A percentile compares a stretch with the other conserved stretches of the same genome.
phyloP scores from a whole-genome alignment of 805 yeast genomes.

The Middelhovenomyces tepae region DNA sequence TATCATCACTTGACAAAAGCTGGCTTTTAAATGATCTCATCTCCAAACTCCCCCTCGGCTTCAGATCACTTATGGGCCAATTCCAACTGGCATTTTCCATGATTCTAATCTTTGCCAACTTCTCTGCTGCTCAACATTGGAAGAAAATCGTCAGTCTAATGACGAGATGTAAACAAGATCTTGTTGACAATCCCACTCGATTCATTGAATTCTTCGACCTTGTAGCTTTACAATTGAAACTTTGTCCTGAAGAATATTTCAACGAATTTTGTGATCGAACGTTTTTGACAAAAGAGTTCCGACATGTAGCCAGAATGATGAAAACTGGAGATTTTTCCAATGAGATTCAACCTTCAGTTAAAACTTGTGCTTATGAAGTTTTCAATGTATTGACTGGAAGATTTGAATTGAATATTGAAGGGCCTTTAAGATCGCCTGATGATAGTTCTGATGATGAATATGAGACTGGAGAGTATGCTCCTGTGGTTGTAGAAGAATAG shows the following conservation, averaged over 20 bases:
- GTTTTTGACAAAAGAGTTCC: constrained; percentile 16
- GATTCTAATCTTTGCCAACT: constrained; percentile 48
- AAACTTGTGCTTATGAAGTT: constrained; percentile 5
- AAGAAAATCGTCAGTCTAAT: constrained; percentile 39
- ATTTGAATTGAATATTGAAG: too few relatives aligned
- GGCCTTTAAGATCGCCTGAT: too few relatives aligned
- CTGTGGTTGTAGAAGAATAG: too few relatives aligned
- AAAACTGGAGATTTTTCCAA: constrained; percentile 10
- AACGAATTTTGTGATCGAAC: constrained; percentile 27
- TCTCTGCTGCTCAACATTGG: constrained; percentile 61
- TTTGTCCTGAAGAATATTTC: constrained; percentile 37
- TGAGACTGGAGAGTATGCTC: constrained; percentile 5
- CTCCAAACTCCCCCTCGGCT: constrained; percentile 22
- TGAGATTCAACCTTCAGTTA: constrained; percentile 1
- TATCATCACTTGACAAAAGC: constrained; percentile 49
- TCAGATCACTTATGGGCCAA: constrained; percentile 39
- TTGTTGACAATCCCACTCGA: constrained; percentile 22
- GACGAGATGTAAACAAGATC: constrained; percentile 28
- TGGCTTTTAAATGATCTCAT: constrained; percentile 43
- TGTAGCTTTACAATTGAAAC: constrained; percentile 31
- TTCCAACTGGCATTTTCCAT: constrained; percentile 43
- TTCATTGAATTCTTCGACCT: constrained; percentile 27
- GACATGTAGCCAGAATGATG: too few relatives aligned
- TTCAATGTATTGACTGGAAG: too few relatives aligned
- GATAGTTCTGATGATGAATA: too few relatives aligned